These are phyloP conservation scores for Voacanga thouarsii DNA, from an alignment of 257 asterid genomes.

Conservation along the genomic window DNA sequence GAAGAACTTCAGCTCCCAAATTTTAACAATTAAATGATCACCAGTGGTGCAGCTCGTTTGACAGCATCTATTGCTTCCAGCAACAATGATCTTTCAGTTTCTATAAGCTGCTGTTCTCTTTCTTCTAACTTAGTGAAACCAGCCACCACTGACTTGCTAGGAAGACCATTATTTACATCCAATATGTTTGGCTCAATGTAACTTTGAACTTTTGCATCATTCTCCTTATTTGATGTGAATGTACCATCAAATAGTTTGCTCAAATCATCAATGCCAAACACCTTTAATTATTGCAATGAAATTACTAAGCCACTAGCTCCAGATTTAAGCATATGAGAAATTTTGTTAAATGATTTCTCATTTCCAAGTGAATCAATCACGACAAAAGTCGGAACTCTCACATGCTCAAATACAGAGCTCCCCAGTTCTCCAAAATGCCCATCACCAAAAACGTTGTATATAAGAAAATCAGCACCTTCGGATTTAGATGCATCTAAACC, in stretches of 20 bases:
- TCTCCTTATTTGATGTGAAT: slow-evolving; percentile 27
- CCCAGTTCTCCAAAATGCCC: slow-evolving; percentile 40
- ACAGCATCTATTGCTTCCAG: slow-evolving; percentile 62
- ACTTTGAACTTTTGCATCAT: slow-evolving; percentile 36
- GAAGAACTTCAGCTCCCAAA: slow-evolving; percentile 51
- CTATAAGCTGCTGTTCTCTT: slow-evolving; percentile 57
- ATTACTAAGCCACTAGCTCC: slow-evolving; percentile 88
- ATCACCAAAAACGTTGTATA: slow-evolving; percentile 38
- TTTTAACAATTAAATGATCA: slow-evolving; percentile 62
- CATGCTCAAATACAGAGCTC: slow-evolving; percentile 45
- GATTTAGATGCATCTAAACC: slow-evolving; percentile 75
- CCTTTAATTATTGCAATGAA: slow-evolving; percentile 54
- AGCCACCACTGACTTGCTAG: slow-evolving; percentile 48
- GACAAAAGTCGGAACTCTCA: slow-evolving; percentile 74
- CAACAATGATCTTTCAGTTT: slow-evolving; percentile 60
- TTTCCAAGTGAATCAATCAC: slow-evolving; percentile 44
- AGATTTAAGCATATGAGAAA: slow-evolving; percentile 40
- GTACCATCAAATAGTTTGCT: slow-evolving; percentile 38
- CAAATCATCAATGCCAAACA: slow-evolving; percentile 41
- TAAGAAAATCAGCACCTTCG: slow-evolving; percentile 96
- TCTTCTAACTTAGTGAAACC: slow-evolving; percentile 60
- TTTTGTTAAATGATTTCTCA: slow-evolving; percentile 31
- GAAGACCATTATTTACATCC: slow-evolving; percentile 53
- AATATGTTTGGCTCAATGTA: slow-evolving; percentile 20
- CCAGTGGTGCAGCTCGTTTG: slow-evolving; percentile 86